Conservation (phyloP, 2,329 filamentous ascomycete genomes). For the Aaosphaeria pasadenensis region DNA sequence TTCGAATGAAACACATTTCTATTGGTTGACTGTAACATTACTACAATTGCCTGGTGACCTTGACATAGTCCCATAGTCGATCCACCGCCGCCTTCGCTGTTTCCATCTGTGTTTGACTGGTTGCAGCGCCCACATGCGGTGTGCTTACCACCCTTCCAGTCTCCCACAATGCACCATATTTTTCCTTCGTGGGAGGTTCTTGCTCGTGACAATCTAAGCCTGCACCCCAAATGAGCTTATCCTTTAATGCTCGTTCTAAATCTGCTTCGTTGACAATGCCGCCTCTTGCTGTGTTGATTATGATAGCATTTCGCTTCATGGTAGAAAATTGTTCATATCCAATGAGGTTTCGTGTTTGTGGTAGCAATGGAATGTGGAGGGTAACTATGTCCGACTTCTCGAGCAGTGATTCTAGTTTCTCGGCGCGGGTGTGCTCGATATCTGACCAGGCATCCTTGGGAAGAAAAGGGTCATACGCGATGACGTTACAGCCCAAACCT, state of each 20-base stretch:
- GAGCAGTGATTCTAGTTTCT: slow-evolving; percentile 11
- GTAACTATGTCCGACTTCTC: slow-evolving; percentile 15
- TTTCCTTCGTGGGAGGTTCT: slow-evolving; percentile 43
- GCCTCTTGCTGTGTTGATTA: slow-evolving; percentile 48
- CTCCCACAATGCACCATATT: slow-evolving; percentile 38
- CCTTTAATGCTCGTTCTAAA: slow-evolving; percentile 41
- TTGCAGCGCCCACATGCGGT: slow-evolving; percentile 51
- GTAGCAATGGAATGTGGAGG: slow-evolving; percentile 17
- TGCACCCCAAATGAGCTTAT: slow-evolving; percentile 44
- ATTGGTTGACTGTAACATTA: no score
- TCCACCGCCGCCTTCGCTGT: slow-evolving; percentile 38
- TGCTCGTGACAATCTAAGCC: slow-evolving; percentile 49
- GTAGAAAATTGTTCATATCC: slow-evolving; percentile 34
- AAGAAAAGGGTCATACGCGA: slow-evolving; percentile 39
- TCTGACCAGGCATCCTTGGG: slow-evolving; percentile 40
- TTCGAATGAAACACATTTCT: no score
- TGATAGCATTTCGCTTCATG: slow-evolving; percentile 42
- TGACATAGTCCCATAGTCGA: slow-evolving; percentile 9
- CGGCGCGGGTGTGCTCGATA: slow-evolving; percentile 18
- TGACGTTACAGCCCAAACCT: slow-evolving; percentile 40
- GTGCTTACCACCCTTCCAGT: slow-evolving; percentile 48
- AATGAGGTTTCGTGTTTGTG: slow-evolving; percentile 26
- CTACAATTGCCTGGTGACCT: slow-evolving; percentile 2
- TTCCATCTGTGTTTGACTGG: slow-evolving; percentile 35
- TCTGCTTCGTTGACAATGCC: slow-evolving; percentile 49